Evolutionary conservation across 78 protist genomes (phyloP), one percentile per base, ranked within the genome.

Genomic region (Dictyostelium purpureum): DNA sequence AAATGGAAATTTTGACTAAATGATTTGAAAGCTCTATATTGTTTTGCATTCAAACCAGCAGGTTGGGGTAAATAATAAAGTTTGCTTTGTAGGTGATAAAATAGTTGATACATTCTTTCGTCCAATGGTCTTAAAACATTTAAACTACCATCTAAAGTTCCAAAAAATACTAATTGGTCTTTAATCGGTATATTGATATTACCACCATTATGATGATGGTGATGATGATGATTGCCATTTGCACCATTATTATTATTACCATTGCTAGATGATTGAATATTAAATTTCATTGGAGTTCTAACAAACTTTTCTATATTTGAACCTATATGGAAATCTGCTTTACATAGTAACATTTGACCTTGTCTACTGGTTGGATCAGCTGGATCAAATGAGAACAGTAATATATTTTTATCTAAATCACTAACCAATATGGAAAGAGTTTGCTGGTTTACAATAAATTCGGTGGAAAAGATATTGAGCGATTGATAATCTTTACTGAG

Each of bases 121-220:
- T 66, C 59, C 45, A 93, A 21, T 18, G 96, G 96, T 33, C 35
- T 43, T 67, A 93, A 57, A 12, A 56, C 70, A 33, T 74, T 56
- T 35, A 93, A 38, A 9, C 85, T 79, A n/a, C 96, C 96, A 52
- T 87, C 96, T 11, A 93, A 70, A 10, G 90, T 77, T 28, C 91
- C 96, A 79, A 56, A 45, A n/a, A 54, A 57, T 14, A 93, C 26
- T 2, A 75, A 19, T 26, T 79, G 88, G 57, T 57, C 49, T 19
- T 75, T 69, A 24, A 61, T 67, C 37, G 35, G 38, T 14, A 85
- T 70, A 65, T 26, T 65, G 26, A 43, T 40, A 70, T 18, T 9
- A 4, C 1, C 26, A 12, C 4, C 5, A 6, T 37, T 88, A 47
- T 43, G 45, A 45, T 63, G 78, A 82, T 73, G 35, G 43, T 18